Evolutionary conservation across 2,329 filamentous ascomycete genomes (phyloP), one percentile per base, ranked within the genome.

Genomic region (Exophiala phaeomuriformis): DNA sequence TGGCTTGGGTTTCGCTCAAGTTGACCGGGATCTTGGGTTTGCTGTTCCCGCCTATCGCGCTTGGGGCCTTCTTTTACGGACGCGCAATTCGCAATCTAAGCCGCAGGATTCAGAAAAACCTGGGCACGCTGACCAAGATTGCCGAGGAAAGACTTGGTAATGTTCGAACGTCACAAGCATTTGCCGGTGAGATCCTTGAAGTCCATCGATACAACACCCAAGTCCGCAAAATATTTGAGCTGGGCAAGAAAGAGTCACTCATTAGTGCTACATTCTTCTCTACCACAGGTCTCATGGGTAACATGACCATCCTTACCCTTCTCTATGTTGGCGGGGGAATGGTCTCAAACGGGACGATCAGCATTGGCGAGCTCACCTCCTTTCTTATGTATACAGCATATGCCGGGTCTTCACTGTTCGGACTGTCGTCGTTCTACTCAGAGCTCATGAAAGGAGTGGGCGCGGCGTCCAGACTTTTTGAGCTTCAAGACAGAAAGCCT

Each of bases 361-460:
- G 82, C 5, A 84, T 97, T 45, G 93, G 93, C 63, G 91, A 98
- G 61, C 73, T 98, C 41, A 94, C 93, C 1, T 95, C 90, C 0
- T 98, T 98, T 71, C 80, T 98, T 74, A 97, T 98, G 91, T 98
- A 97, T 70, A 95, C 90, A 2, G 91, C 88, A 2, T 97, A 85
- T 63, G 83, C 83, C 49, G 83, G 83, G 12, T 93, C 88, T 46
- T 95, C 88, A 70, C 80, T 98, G 59, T 95, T 97, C 63, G 93
- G 93, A 3, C 76, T 98, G 1, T 95, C 90, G 3, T 89, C 88
- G 52, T 98, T 98, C 72, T 98, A 96, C 71, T 95, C 90, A 0
- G 93, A 98, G 68, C 78, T 98, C 57, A 98, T 98, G 93, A 98
- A 98, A 71, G 94, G 94, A 40, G 91, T 95, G 3, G 93, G 94